A percentile compares a stretch with the other conserved stretches of the same genome.
phyloP scores from a whole-genome alignment of 2,329 filamentous ascomycete genomes.

The Stemphylium beticola region DNA sequence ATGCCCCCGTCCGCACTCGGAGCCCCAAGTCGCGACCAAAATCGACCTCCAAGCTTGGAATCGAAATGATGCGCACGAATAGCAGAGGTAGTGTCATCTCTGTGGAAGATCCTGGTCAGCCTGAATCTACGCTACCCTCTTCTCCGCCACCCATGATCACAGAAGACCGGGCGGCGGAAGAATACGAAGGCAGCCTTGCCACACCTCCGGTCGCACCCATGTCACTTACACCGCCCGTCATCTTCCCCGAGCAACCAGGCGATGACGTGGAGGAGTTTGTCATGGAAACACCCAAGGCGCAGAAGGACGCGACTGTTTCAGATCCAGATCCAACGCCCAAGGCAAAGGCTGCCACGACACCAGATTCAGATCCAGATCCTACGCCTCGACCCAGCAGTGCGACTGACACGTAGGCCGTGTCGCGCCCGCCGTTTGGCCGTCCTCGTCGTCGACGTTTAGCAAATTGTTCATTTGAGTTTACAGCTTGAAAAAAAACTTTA shows the following conservation, averaged over 20 bases:
- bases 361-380: slow-evolving; percentile 2
- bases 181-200: slow-evolving; percentile 31
- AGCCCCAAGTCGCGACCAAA: slow-evolving; percentile 58
- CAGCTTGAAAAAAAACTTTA: slow-evolving; percentile 14
- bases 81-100: slow-evolving; percentile 79
- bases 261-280: slow-evolving; percentile 44
- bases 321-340: slow-evolving; percentile 53
- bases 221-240: slow-evolving; percentile 58
- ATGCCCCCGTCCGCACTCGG: slow-evolving; percentile 56
- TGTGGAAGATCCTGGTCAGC: slow-evolving; percentile 51
- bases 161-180: slow-evolving; percentile 49
- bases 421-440: not conserved
- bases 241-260: slow-evolving; percentile 56
- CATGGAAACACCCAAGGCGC: slow-evolving; percentile 49
- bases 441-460: not conserved
- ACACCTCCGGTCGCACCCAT: slow-evolving; percentile 37
- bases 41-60: slow-evolving; percentile 78
- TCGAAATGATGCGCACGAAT: slow-evolving; percentile 98
- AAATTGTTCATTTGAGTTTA: slow-evolving; percentile 18
- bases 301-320: slow-evolving; percentile 36
- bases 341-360: slow-evolving; percentile 11
- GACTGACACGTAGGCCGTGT: slow-evolving; percentile 3
- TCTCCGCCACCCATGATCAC: slow-evolving; percentile 51
- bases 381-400: slow-evolving; percentile 1
- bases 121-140: slow-evolving; percentile 43